These are phyloP conservation scores for Solanum chacoense DNA, from an alignment of 305 asterid species.

Conservation along the genomic window DNA sequence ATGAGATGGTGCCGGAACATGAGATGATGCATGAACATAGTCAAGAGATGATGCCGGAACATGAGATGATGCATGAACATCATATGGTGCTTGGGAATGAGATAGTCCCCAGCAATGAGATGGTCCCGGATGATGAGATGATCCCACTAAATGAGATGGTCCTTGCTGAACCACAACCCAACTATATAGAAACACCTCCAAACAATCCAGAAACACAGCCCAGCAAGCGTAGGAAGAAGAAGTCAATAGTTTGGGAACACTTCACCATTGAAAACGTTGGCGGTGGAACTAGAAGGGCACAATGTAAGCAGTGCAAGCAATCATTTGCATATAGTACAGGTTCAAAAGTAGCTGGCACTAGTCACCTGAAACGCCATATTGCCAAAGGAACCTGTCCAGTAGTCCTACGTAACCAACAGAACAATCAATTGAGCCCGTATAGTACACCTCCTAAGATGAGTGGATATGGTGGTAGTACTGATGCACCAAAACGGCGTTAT, in stretches of 20 bases:
- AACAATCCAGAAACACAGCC: slow-evolving; percentile 33
- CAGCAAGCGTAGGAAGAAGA: slow-evolving; percentile 82
- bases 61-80: not conserved
- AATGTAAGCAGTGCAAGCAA: slow-evolving; percentile 91
- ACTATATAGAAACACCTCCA: slow-evolving; percentile 22
- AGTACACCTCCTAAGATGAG: slow-evolving; percentile 63
- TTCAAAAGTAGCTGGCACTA: slow-evolving; percentile 88
- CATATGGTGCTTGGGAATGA: not conserved
- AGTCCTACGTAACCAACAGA: slow-evolving; percentile 58
- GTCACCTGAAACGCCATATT: slow-evolving; percentile 96
- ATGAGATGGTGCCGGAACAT: slow-evolving; percentile 26
- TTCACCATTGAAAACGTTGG: slow-evolving; percentile 74
- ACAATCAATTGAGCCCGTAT: slow-evolving; percentile 32
- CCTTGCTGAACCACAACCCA: slow-evolving; percentile 28
- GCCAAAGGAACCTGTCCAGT: slow-evolving; percentile 86
- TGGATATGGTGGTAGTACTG: slow-evolving; percentile 20
- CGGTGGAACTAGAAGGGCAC: slow-evolving; percentile 68
- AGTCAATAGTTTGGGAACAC: slow-evolving; percentile 95
- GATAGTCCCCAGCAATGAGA: not conserved
- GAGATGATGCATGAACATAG: slow-evolving; percentile 9
- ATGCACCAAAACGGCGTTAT: slow-evolving; percentile 58
- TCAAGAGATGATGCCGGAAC: slow-evolving; percentile 14
- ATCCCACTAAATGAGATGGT: slow-evolving; percentile 25
- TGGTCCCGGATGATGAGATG: slow-evolving; percentile 18
- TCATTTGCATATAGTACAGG: slow-evolving; percentile 93